phyloP scores from a whole-genome alignment of 768 basidiomycete species.

The Boletus patriciae region DNA sequence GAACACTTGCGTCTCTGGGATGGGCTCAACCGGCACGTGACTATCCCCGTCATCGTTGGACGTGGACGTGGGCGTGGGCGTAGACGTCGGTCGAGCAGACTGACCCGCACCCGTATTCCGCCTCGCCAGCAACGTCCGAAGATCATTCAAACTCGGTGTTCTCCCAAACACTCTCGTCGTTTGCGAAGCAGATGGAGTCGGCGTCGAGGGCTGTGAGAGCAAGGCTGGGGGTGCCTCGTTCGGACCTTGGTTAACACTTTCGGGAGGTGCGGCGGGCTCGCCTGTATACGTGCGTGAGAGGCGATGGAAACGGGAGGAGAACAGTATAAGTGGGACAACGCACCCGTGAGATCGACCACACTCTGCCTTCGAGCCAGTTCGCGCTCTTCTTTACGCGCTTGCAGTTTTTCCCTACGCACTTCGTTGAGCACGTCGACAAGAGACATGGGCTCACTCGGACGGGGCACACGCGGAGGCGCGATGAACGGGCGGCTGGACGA shows the following conservation, averaged over 20 bases:
- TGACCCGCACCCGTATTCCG: conserved; percentile 1
- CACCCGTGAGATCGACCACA: background rate
- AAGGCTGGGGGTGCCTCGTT: background rate
- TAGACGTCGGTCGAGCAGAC: background rate
- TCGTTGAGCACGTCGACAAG: conserved; percentile 25
- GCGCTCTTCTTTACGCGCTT: background rate
- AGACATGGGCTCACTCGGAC: conserved; percentile 12
- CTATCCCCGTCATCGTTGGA: background rate
- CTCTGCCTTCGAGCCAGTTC: background rate
- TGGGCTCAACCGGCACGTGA: background rate
- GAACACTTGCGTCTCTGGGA: background rate
- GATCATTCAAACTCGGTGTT: conserved; percentile 17
- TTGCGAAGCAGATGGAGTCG: background rate
- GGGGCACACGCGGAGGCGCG: conserved; percentile 25
- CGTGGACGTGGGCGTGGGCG: background rate
- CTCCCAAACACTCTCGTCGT: background rate
- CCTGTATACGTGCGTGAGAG: background rate
- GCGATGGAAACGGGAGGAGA: background rate
- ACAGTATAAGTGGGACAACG: background rate
- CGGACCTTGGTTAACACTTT: background rate
- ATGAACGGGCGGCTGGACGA: conserved; percentile 16
- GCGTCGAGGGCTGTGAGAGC: background rate
- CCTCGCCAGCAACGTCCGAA: conserved; percentile 18
- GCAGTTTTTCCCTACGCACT: conserved; percentile 12
- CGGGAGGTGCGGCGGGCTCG: background rate